Base-by-base conservation (phyloP, 164 flowering plant species). In the Kalanchoe fedtschenkoi region DNA sequence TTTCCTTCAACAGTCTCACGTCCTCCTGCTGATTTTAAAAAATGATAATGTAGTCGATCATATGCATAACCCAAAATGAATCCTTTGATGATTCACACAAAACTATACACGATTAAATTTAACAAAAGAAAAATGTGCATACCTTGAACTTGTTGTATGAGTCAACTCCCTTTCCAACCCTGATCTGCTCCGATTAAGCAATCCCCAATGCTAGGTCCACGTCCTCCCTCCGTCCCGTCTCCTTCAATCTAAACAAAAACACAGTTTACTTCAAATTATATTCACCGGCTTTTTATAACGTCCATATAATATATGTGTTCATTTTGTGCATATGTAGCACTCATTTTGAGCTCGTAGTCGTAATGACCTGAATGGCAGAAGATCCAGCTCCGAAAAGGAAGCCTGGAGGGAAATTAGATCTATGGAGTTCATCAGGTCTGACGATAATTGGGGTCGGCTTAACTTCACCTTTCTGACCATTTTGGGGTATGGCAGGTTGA, bases 171-270 rank as follows among this genome's bases (percentile, higher is more conserved):
- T 10, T 54, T 6, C 54, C 41, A n/a, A 3, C 63, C 47, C 33
- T 39, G 5, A 28, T 41, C 63, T 34, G 19, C 42, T 16, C 46
- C 11, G 16, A 58, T 24, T 21, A 62, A 62, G 29, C 15, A 2
- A 37, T 74, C 77, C 70, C 77, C 71, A 19, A 61, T 51, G 34
- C 70, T 68, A 6, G 65, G 66, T 59, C 71, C 73, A 61, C 69
- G 64, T 14, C 70, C 73, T 37, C 60, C 72, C 26, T 63, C 56
- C 1, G 21, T 61, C 3, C 62, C 58, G 38, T 69, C 11, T 43
- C 71, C 78, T 71, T 75, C 75, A 16, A 65, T 66, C 72, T 75
- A 60, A 63, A 63, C 21, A 34, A 58, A 16, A 2, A 13, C 39
- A 34, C 22, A 0, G 6, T 43, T 21, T 43, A n/a, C n/a, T n/a